Conservation (phyloP, 164 flowering plant species). For the Stephania japonica region DNA sequence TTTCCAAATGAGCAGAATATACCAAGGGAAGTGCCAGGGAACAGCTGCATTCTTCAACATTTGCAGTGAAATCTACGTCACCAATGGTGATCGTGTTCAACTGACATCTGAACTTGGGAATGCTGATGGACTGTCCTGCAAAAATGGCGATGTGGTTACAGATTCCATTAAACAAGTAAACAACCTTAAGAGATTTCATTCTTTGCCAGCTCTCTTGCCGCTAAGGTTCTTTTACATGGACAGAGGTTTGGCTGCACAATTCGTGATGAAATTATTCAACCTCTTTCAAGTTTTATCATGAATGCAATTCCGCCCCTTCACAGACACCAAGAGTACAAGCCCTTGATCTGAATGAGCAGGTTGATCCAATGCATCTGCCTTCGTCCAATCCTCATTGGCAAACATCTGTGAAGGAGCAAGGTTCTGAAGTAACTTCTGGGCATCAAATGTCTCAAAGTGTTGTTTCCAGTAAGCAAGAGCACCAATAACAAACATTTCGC, state of each 20-base stretch:
- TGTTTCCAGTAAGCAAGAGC: slow-evolving; percentile 36
- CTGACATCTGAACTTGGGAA: neutral
- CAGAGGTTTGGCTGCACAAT: slow-evolving; percentile 6
- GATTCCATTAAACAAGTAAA: neutral
- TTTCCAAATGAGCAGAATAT: slow-evolving; percentile 13
- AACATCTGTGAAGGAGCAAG: slow-evolving; percentile 15
- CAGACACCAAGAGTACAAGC: slow-evolving; percentile 5
- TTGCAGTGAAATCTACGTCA: neutral
- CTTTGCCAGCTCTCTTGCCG: neutral
- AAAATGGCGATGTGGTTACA: neutral
- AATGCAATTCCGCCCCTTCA: neutral
- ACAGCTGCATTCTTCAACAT: slow-evolving; percentile 1
- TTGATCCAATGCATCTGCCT: slow-evolving; percentile 12
- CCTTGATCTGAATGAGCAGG: slow-evolving; percentile 18
- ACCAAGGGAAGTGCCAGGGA: slow-evolving; percentile 15
- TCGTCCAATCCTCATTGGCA: slow-evolving; percentile 17
- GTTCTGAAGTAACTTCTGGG: slow-evolving; percentile 22
- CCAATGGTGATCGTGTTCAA: neutral
- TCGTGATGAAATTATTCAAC: slow-evolving; percentile 4
- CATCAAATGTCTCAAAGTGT: slow-evolving; percentile 16
- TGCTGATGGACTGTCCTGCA: neutral
- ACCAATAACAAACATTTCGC: slow-evolving; percentile 40
- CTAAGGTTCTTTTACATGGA: slow-evolving; percentile 11
- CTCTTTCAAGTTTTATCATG: slow-evolving; percentile 13
- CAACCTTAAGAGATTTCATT: slow-evolving; percentile 5